A percentile compares a stretch with the other conserved stretches of the same genome.
phyloP scores from a whole-genome alignment of 2,329 filamentous ascomycete genomes.

The Fusarium papillatum region DNA sequence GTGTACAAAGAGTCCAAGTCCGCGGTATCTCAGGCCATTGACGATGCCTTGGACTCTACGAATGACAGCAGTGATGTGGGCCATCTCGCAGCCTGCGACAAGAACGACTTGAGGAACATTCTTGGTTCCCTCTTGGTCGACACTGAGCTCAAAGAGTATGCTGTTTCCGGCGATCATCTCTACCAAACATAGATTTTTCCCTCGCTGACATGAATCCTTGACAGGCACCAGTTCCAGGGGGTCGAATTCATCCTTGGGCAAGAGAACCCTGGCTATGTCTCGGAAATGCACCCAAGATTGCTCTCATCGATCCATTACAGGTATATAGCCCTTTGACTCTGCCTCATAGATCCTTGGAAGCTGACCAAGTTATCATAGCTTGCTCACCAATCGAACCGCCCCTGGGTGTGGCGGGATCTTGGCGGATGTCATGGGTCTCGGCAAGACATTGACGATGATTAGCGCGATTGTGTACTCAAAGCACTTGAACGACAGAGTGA shows the following conservation, averaged over 20 bases:
- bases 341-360: too few species aligned
- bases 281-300: not conserved
- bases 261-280: not conserved
- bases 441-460: slow-evolving; percentile 23
- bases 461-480: slow-evolving; percentile 9
- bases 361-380: not conserved
- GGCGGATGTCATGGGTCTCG: slow-evolving; percentile 23
- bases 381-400: not conserved
- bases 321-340: not conserved
- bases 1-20: rapidly evolving
- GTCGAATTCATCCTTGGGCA: not conserved
- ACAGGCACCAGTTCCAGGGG: not conserved
- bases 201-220: rapidly evolving
- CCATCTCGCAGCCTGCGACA: not conserved
- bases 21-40: not conserved
- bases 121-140: rapidly evolving
- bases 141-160: slow-evolving; percentile 5
- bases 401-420: slow-evolving; percentile 5
- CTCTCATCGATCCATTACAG: not conserved
- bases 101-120: not conserved
- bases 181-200: too few species aligned
- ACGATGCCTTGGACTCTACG: not conserved
- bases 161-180: too few species aligned
- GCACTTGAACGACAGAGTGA: not conserved
- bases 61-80: not conserved